These are phyloP conservation scores for Physcomitrium patens DNA, from an alignment of 225 moss, liverwort and hornwort genomes.

Conservation along the genomic window DNA sequence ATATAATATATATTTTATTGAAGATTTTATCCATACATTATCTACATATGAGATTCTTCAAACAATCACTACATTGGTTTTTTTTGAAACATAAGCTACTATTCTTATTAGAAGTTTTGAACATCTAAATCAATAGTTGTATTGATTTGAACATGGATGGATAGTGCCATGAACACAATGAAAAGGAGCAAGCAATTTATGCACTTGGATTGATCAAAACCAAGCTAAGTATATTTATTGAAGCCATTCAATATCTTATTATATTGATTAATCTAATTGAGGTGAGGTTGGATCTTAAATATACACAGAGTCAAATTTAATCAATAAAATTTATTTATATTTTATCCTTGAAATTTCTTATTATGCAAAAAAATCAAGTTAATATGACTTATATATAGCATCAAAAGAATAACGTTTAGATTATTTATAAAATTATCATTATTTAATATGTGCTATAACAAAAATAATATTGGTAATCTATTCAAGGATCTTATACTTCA, in stretches of 20 bases:
- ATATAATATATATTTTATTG: neutral
- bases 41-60: neutral
- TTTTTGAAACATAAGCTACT: neutral
- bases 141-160: conserved; percentile 72
- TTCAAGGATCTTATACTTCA: conserved; percentile 89
- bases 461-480: conserved; percentile 80
- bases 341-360: neutral
- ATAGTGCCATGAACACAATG: conserved; percentile 93
- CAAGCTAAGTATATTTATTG: conserved; percentile 84
- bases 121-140: conserved; percentile 21
- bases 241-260: conserved; percentile 90
- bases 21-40: neutral
- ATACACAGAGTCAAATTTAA: neutral
- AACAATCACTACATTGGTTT: neutral
- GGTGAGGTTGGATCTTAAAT: conserved; percentile 48
- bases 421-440: conserved; percentile 85
- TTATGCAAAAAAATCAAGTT: neutral
- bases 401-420: conserved; percentile 9
- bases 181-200: conserved; percentile 97
- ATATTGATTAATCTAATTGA: conserved; percentile 89
- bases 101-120: neutral
- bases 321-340: neutral
- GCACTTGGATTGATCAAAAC: conserved; percentile 90
- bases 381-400: neutral
- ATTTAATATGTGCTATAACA: conserved; percentile 96